Conservation (phyloP, 1,284 basidiomycete species). For the Apiotrichum montevideense region DNA sequence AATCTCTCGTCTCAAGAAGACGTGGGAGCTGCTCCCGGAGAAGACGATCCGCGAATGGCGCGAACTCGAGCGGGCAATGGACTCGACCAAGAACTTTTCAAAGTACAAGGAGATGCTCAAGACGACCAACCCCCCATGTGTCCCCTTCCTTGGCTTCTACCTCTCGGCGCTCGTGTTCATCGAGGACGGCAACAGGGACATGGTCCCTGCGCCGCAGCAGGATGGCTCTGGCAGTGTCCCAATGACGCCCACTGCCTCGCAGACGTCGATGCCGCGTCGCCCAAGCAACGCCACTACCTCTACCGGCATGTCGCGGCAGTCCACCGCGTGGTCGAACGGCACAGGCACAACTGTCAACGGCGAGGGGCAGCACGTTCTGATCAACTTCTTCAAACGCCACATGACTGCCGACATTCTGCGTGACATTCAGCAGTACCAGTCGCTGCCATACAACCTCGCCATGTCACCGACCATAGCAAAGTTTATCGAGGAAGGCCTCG, state of each 20-base stretch:
- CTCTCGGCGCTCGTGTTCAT: constrained; percentile 94
- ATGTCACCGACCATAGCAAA: constrained; percentile 62
- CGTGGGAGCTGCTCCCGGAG: constrained; percentile 57
- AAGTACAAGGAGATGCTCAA: constrained; percentile 84
- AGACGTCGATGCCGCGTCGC: neutral
- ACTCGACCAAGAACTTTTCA: constrained; percentile 86
- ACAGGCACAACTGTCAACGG: neutral
- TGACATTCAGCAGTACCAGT: constrained; percentile 94
- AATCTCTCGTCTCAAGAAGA: constrained; percentile 83
- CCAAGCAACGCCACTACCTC: neutral
- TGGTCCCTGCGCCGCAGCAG: constrained; percentile 51
- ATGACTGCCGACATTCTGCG: constrained; percentile 90
- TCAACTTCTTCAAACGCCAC: constrained; percentile 94
- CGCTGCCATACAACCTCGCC: constrained; percentile 78
- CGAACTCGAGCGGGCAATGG: constrained; percentile 75
- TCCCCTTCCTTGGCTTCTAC: constrained; percentile 97
- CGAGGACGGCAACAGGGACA: constrained; percentile 93
- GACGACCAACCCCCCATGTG: constrained; percentile 83
- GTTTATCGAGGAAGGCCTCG: constrained; percentile 72
- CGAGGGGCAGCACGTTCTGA: constrained; percentile 48
- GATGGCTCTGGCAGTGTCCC: constrained; percentile 1
- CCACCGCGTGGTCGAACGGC: constrained; percentile 1
- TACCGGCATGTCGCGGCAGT: constrained; percentile 4
- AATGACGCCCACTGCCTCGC: constrained; percentile 12
- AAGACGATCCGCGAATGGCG: constrained; percentile 48